Conservation (phyloP, 2,329 filamentous ascomycete genomes). For the Trichocomaceae sp. region DNA sequence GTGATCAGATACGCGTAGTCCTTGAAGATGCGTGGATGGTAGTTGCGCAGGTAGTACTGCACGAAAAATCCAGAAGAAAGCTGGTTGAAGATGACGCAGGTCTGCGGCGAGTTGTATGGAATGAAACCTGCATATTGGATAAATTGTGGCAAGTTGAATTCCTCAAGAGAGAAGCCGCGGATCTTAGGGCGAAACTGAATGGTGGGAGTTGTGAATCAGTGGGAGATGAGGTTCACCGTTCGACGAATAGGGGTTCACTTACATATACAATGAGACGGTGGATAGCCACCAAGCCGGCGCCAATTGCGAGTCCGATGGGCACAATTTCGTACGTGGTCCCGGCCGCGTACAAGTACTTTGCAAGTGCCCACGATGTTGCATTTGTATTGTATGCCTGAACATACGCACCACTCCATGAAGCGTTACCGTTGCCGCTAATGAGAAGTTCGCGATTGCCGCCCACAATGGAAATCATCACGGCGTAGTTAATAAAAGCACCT, state of each 20-base stretch:
- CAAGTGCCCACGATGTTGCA: conserved; percentile 12
- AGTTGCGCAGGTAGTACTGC: conserved; percentile 50
- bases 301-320: conserved; percentile 11
- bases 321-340: conserved; percentile 11
- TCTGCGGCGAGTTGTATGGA: conserved; percentile 51
- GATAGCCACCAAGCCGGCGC: conserved; percentile 4
- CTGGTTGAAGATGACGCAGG: conserved; percentile 48
- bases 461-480: conserved; percentile 12
- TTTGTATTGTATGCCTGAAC: conserved; percentile 13
- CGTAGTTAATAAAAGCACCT: conserved; percentile 13
- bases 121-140: conserved; percentile 51
- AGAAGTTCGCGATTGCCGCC: conserved; percentile 6
- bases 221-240: neutral
- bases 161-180: conserved; percentile 33
- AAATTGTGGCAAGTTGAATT: conserved; percentile 50
- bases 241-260: neutral
- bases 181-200: conserved; percentile 45
- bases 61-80: conserved; percentile 41
- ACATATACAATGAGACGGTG: conserved; percentile 10
- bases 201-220: neutral
- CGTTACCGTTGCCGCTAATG: conserved; percentile 8
- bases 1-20: conserved; percentile 50
- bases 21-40: conserved; percentile 47
- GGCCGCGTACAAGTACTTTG: conserved; percentile 13
- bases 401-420: conserved; percentile 14